Base-by-base conservation (phyloP, 106 monocot species). In the Dioscorea zingiberensis region DNA sequence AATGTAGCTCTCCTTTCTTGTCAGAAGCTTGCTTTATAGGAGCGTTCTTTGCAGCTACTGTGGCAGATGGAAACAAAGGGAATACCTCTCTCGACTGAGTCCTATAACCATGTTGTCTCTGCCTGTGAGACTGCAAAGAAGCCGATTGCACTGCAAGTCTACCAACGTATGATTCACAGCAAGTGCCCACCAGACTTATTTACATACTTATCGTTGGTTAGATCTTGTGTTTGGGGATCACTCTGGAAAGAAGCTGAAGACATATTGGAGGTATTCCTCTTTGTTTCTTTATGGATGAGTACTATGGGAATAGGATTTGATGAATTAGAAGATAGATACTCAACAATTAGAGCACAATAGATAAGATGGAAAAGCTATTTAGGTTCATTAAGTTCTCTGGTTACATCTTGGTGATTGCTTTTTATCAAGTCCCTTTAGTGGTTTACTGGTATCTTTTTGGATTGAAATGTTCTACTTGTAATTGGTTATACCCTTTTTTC, bases 211-310 rank as follows among this genome's bases (percentile, higher is more conserved):
- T 81, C 92, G 16, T 30, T 98, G 62, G 82, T 89, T 55, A 80
- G 88, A 74, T 67, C 84, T 73, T 92, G 97, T 62, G 63, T 98
- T 26, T 93, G 88, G 85, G 97, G 92, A 61, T 92, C 92, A 53
- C 81, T 92, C 27, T 98, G 92, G 97, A 80, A 28, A 14, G 92
- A 93, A 62, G 69, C 86, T 6, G 77, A 84, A 27, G 70, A 84
- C 55, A 82, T 86, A 25, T 57, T 86, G 66, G 76, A 91, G 91
- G 95, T 95, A 82, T 44, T 46, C 38, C 38, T 6, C 38, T 38
- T 38, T 38, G 10, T 38, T 38, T 38, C 38, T 38, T 38, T 2
- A 6, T 6, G 4, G 38, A 38, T 38, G 38, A 38, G 10, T 38
- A 38, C 10, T 38, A 38, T 10, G 4, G 4, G 38, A 38, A 38